Evolutionary conservation across 768 basidiomycete species (phyloP).

Genomic region (Fomitopsis pulvina): DNA sequence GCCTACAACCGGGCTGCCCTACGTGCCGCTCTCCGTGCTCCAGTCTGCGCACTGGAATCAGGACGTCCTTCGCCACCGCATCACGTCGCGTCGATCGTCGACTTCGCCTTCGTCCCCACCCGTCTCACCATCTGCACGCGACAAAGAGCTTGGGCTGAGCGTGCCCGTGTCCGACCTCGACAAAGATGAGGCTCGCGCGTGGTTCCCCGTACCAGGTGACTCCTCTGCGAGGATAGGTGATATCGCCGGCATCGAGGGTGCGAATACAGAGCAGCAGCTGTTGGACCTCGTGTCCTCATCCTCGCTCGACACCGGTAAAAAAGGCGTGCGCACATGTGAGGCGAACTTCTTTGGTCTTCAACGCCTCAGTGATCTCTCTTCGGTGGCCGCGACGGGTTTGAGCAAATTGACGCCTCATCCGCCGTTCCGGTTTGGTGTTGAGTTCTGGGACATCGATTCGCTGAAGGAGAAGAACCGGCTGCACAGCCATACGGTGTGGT

Average conservation of each 20-base stretch:
- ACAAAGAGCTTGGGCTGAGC: constrained; percentile 69
- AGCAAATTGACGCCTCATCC: constrained; percentile 62
- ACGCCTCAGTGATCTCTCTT: constrained; percentile 36
- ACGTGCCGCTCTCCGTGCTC: constrained; percentile 58
- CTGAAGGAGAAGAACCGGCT: constrained; percentile 81
- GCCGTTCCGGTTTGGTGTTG: constrained; percentile 81
- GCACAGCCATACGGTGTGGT: constrained; percentile 84
- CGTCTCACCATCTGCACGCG: constrained; percentile 25
- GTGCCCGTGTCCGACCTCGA: constrained; percentile 45
- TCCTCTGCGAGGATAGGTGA: constrained; percentile 75
- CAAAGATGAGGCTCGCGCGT: constrained; percentile 33
- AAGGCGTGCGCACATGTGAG: constrained; percentile 31
- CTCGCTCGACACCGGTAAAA: constrained; percentile 3
- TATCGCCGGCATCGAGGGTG: constrained; percentile 41
- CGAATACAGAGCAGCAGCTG: constrained; percentile 69
- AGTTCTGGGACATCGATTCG: constrained; percentile 82
- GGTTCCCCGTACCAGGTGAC: constrained; percentile 62
- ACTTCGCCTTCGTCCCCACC: constrained; percentile 26
- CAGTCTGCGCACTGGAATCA: constrained; percentile 80
- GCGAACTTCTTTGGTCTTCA: constrained; percentile 61
- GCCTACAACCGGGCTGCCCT: constrained; percentile 59
- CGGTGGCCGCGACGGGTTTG: constrained; percentile 30
- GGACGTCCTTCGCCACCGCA: constrained; percentile 55
- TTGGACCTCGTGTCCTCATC: constrained; percentile 35
- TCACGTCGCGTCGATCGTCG: constrained; percentile 33